phyloP scores from a whole-genome alignment of 305 asterid genomes.

The Solanum hybrid region DNA sequence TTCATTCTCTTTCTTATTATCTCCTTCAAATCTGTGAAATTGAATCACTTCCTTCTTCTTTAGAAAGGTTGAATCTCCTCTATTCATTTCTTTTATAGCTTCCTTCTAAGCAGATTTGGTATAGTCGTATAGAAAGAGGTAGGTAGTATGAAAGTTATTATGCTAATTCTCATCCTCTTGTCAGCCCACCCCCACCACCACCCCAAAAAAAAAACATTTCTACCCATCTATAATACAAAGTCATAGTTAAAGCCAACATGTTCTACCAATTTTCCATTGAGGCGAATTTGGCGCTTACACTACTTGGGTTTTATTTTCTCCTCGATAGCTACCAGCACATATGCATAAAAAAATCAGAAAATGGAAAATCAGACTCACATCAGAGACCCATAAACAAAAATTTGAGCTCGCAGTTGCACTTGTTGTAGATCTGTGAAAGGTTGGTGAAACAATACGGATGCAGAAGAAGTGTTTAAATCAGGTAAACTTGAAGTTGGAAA shows the following conservation, averaged over 20 bases:
- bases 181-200: neutral
- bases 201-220: too few species aligned
- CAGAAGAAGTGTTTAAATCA: slow-evolving; percentile 68
- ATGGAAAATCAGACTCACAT: slow-evolving; percentile 50
- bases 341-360: neutral
- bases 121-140: neutral
- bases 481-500: slow-evolving; percentile 60
- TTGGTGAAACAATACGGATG: slow-evolving; percentile 61
- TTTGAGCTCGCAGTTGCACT: slow-evolving; percentile 96
- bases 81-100: neutral
- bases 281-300: neutral
- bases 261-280: neutral
- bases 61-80: neutral
- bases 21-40: neutral
- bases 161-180: neutral
- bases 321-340: neutral
- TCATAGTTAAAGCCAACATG: neutral
- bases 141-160: neutral
- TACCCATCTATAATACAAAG: neutral
- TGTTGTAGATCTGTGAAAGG: slow-evolving; percentile 96
- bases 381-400: slow-evolving; percentile 93
- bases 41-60: neutral
- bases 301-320: neutral
- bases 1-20: neutral
- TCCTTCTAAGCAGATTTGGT: neutral